These are phyloP conservation scores for Phlebiopsis gigantea DNA, from an alignment of 768 basidiomycete genomes.

Conservation along the genomic window DNA sequence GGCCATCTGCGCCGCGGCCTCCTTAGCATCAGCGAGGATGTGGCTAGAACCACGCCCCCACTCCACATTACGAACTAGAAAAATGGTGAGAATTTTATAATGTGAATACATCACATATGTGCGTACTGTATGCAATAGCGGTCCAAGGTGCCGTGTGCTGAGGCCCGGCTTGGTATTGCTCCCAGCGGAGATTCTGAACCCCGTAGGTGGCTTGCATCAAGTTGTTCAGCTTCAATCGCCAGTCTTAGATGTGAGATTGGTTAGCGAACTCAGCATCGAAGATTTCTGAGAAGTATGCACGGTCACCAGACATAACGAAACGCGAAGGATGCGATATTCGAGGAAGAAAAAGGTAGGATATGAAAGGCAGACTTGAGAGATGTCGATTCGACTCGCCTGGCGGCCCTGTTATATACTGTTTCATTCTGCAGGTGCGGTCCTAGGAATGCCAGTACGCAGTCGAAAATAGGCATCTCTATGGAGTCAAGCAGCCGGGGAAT, in stretches of 20 bases:
- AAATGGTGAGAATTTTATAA: neutral
- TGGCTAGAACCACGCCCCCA: conserved; percentile 20
- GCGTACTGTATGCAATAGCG: conserved; percentile 25
- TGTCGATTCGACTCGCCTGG: too few species aligned
- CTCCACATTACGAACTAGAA: conserved; percentile 19
- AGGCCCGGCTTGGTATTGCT: conserved; percentile 18
- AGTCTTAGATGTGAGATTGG: conserved; percentile 4
- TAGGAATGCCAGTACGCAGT: neutral
- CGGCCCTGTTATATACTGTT: too few species aligned
- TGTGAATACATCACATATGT: neutral
- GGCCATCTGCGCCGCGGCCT: conserved; percentile 23
- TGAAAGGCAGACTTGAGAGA: neutral
- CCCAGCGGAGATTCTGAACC: neutral
- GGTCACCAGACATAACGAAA: neutral
- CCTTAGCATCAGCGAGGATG: conserved; percentile 20
- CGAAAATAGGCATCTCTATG: neutral
- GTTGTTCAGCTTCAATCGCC: conserved; percentile 24
- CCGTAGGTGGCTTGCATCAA: conserved; percentile 16
- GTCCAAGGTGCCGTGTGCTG: conserved; percentile 24
- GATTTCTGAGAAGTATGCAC: too few species aligned
- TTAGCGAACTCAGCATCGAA: neutral
- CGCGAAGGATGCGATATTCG: neutral
- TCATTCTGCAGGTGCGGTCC: neutral
- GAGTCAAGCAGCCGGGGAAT: neutral
- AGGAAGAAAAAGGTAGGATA: neutral